Evolutionary conservation across 306 rosid genomes (phyloP).

Genomic region (Geum urbanum): DNA sequence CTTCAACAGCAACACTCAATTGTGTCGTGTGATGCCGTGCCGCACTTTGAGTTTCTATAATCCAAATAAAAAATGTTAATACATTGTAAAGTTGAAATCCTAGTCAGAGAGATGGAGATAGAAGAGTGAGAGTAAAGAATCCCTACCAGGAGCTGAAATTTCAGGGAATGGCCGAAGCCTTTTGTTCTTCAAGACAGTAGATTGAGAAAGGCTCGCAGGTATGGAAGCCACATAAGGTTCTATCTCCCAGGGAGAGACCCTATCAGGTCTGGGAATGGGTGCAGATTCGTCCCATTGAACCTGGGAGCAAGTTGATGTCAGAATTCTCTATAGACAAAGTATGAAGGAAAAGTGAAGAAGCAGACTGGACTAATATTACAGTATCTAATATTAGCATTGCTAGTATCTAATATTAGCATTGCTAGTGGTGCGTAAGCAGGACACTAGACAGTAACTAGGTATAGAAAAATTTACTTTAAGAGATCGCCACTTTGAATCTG

Average conservation of each 20-base stretch:
- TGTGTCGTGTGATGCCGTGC: constrained; percentile 38
- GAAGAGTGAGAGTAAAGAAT: constrained; percentile 5
- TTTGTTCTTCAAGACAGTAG: constrained; percentile 52
- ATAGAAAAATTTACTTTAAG: constrained; percentile 52
- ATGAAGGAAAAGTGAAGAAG: not conserved
- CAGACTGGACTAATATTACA: not conserved
- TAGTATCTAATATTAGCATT: not conserved
- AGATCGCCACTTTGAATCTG: constrained; percentile 73
- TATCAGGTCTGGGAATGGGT: constrained; percentile 71
- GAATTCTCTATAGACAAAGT: not conserved
- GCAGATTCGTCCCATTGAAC: constrained; percentile 98
- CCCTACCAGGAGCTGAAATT: constrained; percentile 48
- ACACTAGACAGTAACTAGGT: not conserved
- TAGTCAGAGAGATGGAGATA: not conserved
- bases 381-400: not conserved
- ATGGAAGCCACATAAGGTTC: constrained; percentile 64
- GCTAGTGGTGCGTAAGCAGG: too few species aligned
- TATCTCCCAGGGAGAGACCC: constrained; percentile 94
- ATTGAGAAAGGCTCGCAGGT: constrained; percentile 44
- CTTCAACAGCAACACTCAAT: constrained; percentile 37
- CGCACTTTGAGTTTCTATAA: constrained; percentile 44
- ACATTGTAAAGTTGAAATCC: not conserved
- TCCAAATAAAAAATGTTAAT: constrained; percentile 2
- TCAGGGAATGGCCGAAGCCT: constrained; percentile 74
- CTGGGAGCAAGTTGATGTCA: constrained; percentile 33